Evolutionary conservation across 768 basidiomycete genomes (phyloP), one percentile per base, ranked within the genome.

Genomic region (Suillus weaverae): DNA sequence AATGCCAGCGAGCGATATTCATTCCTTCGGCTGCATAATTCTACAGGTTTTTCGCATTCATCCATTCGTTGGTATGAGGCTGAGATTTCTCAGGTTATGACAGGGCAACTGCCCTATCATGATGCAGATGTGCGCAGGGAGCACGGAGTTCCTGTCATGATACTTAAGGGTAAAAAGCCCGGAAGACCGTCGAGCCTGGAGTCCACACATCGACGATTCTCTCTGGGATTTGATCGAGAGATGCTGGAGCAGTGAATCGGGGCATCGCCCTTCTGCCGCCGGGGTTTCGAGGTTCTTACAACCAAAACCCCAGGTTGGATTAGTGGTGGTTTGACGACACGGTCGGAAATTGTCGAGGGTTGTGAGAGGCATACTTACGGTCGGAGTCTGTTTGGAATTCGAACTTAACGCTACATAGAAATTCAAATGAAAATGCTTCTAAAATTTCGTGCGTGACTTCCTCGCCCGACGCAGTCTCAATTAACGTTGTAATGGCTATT

Each of bases 21-120:
- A 65, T 50, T 53, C 64, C 20, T 65, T 65, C 35, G 64, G 64
- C 10, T 79, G 80, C 67, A 75, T 81, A 16, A 65, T 65, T 13
- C 64, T 65, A n/a, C 64, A 65, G 60, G 64, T 65, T 77, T 22
- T 33, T 54, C 57, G 33, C 10, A 26, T 13, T 13, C 36, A 18
- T 39, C 1, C 48, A 35, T 20, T 5, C 1, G 53, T 13, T 5
- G 1, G 6, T 4, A 26, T 16, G 3, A 54, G 3, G 18, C 10
- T 66, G 30, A 7, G 43, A 39, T 46, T 33, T 1, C 41, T 10
- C 46, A 73, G 73, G 67, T 46, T 0, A 33, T 73, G 60, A 73
- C 57, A n/a, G 73, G 73, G 0, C 74, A 69, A 63, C 30, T 68
- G 6, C 73, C 73, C 16, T 73, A 75, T n/a, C n/a, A n/a, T n/a